phyloP scores from a whole-genome alignment of 495 filamentous ascomycete species.

The Staphylotrichum tortipilum region DNA sequence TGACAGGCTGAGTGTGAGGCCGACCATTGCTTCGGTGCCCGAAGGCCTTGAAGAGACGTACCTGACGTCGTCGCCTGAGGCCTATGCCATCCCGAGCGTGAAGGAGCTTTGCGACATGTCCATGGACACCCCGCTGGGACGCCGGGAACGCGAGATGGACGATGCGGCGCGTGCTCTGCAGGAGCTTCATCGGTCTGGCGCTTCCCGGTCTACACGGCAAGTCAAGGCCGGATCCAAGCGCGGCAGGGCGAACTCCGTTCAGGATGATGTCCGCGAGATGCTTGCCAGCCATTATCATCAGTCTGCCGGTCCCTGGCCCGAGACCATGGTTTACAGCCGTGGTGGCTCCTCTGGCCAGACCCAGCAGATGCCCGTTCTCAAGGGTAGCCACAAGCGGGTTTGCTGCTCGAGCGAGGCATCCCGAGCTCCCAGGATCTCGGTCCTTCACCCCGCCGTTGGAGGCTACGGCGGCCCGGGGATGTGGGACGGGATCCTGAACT shows the following conservation, averaged over 20 bases:
- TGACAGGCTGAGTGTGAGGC: conserved; percentile 42
- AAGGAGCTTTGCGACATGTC: conserved; percentile 48
- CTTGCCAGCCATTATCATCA: conserved; percentile 29
- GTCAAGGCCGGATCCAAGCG: conserved; percentile 49
- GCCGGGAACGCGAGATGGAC: conserved; percentile 36
- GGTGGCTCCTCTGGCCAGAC: too few relatives aligned
- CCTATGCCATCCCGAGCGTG: conserved; percentile 45
- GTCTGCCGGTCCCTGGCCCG: conserved; percentile 26
- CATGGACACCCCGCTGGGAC: conserved; percentile 39
- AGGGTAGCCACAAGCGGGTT: conserved; percentile 47
- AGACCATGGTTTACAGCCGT: conserved; percentile 24
- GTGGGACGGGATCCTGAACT: conserved; percentile 50
- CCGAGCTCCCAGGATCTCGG: conserved; percentile 21
- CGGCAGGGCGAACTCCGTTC: conserved; percentile 54
- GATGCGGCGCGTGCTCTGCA: conserved; percentile 62
- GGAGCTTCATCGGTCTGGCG: conserved; percentile 44
- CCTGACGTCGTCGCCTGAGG: conserved; percentile 54
- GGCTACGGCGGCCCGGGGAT: conserved; percentile 47
- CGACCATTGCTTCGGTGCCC: conserved; percentile 43
- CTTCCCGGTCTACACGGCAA: conserved; percentile 26
- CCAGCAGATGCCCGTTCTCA: conserved; percentile 29
- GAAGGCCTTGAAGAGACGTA: conserved; percentile 47
- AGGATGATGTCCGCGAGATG: conserved; percentile 65
- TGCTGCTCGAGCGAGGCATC: conserved; percentile 48
- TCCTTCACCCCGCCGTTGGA: conserved; percentile 34